phyloP scores from a whole-genome alignment of 208 protist species.

The Wallacemonas sp. region DNA sequence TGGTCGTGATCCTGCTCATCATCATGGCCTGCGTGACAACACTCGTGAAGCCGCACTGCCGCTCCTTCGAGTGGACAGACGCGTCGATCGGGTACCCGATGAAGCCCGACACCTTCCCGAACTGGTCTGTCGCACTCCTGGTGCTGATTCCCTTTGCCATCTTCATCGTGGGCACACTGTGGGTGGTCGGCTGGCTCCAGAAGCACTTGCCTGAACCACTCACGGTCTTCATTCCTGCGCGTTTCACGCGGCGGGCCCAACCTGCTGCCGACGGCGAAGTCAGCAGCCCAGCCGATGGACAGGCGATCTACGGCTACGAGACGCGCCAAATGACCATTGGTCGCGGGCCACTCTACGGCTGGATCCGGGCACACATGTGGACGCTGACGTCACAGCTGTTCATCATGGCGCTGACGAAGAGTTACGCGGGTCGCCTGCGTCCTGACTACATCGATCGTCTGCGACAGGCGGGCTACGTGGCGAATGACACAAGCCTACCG shows the following conservation, averaged over 20 bases:
- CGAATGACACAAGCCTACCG: slow-evolving; percentile 8
- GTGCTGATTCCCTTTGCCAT: slow-evolving; percentile 33
- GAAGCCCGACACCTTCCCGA: slow-evolving; percentile 54
- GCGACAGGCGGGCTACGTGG: slow-evolving; percentile 37
- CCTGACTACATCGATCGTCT: slow-evolving; percentile 87
- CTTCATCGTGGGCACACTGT: slow-evolving; percentile 38
- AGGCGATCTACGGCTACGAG: background rate
- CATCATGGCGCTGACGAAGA: slow-evolving; percentile 46
- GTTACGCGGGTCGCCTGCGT: slow-evolving; percentile 86
- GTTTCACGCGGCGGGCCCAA: background rate
- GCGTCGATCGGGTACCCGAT: slow-evolving; percentile 61
- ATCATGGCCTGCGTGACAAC: slow-evolving; percentile 4
- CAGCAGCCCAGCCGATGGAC: too few relatives aligned
- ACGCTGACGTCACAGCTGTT: slow-evolving; percentile 33
- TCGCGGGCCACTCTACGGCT: slow-evolving; percentile 30
- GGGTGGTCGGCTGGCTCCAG: slow-evolving; percentile 32
- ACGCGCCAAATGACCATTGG: background rate
- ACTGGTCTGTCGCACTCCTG: slow-evolving; percentile 55
- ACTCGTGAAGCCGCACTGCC: slow-evolving; percentile 39
- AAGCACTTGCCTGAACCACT: slow-evolving; percentile 32
- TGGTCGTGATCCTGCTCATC: slow-evolving; percentile 19
- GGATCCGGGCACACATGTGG: slow-evolving; percentile 58
- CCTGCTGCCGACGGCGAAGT: too few relatives aligned
- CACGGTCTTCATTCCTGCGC: slow-evolving; percentile 12
- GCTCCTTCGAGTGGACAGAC: slow-evolving; percentile 73